phyloP scores from a whole-genome alignment of 2,329 filamentous ascomycete genomes.

The Sordariomycetes sp. region DNA sequence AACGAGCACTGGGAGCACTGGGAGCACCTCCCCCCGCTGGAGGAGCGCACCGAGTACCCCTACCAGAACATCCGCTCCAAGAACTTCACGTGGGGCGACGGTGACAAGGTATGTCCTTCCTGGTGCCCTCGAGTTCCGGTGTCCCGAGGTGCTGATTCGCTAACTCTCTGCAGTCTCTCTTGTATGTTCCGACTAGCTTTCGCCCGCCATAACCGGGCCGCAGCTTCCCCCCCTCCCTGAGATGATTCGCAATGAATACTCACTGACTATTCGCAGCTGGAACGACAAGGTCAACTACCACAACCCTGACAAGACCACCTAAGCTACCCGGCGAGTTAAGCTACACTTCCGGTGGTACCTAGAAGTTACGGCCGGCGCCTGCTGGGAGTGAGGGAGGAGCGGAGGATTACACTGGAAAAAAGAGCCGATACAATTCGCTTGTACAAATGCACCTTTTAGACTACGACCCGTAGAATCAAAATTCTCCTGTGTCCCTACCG shows the following conservation, averaged over 20 bases:
- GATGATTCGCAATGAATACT: slow-evolving; percentile 9
- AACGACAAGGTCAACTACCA: slow-evolving; percentile 93
- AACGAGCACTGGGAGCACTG: slow-evolving; percentile 96
- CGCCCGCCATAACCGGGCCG: background rate
- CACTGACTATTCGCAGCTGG: slow-evolving; percentile 48
- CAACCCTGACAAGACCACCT: slow-evolving; percentile 64
- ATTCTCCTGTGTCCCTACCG: background rate
- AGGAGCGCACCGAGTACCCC: slow-evolving; percentile 85
- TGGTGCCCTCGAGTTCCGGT: slow-evolving; percentile 7
- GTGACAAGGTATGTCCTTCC: slow-evolving; percentile 65
- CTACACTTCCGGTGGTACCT: background rate
- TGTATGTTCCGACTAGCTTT: slow-evolving; percentile 33
- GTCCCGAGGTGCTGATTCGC: slow-evolving; percentile 5
- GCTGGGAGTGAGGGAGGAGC: background rate
- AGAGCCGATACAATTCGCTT: background rate
- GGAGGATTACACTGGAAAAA: background rate
- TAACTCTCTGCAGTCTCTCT: slow-evolving; percentile 41
- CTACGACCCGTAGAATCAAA: slow-evolving; percentile 2
- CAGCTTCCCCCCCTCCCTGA: background rate
- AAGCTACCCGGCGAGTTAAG: background rate
- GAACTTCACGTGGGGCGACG: slow-evolving; percentile 91
- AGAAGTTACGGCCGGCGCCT: background rate
- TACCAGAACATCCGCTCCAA: slow-evolving; percentile 97
- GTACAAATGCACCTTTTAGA: slow-evolving; percentile 3
- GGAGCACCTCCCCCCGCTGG: slow-evolving; percentile 69